Evolutionary conservation across 2,329 filamentous ascomycete genomes (phyloP), one percentile per base, ranked within the genome.

Genomic region (Xylaria digitata): DNA sequence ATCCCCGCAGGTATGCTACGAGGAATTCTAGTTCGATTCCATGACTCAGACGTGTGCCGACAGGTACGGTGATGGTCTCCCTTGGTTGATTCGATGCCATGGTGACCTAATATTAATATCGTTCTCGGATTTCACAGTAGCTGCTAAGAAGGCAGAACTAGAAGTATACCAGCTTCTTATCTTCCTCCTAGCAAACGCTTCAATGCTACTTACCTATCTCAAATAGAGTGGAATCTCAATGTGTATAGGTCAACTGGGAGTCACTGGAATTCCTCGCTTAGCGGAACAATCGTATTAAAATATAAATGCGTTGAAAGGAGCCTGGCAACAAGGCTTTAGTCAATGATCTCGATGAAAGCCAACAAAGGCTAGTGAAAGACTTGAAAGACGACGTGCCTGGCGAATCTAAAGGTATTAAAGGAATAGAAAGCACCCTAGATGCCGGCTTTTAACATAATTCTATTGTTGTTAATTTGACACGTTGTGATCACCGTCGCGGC

Each of bases 1-100:
- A 63, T 9, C 46, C 57, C n/a, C 59, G 49, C 19, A 74, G 19
- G 48, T 66, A 72, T 11, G 73, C 71, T 6, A 75, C 53, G 5
- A 75, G 61, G 11, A 70, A 67, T 59, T 75, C 73, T 4, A 76
- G 70, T 59, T 78, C 77, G 19, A 78, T 61, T 17, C 77, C 76
- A 11, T 75, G 71, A 1, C 74, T 78, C 17, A 71, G 69, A 21
- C 69, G 71, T 40, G 70, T 71, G 46, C 57, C 59, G 0, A 70
- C 63, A 1, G 73, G 73, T 50, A 74, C 68, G 6, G 54, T 70
- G 15, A 71, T 68, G 21, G 60, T 58, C 21, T 48, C 32, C 2
- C 6, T 32, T 40, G 58, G 40, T 15, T 46, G 26, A 19, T 58
- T 48, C 19, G 54, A 32, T 34, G 58, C 13, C 61, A 67, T 67